phyloP scores from a whole-genome alignment of 129 eudicot genomes.

The Chrysanthemum seticuspe region DNA sequence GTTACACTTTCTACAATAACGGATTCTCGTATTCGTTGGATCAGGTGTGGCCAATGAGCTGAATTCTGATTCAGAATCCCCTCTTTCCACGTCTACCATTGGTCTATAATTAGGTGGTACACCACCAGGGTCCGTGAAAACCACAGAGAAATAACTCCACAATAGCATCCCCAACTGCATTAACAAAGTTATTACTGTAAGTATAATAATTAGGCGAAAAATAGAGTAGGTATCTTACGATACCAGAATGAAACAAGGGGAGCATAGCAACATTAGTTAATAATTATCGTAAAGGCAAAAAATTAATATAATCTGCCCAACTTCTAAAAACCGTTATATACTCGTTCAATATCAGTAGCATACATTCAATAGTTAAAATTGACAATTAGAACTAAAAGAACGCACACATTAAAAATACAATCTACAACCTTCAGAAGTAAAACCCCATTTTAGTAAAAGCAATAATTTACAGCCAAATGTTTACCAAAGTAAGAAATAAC shows the following conservation, averaged over 20 bases:
- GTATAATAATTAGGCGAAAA: neutral
- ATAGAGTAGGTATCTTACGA: constrained; percentile 7
- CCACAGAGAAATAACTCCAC: constrained; percentile 95
- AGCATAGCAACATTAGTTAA: neutral
- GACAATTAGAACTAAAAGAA: neutral
- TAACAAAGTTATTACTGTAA: neutral
- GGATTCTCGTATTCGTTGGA: constrained; percentile 47
- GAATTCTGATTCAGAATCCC: constrained; percentile 66
- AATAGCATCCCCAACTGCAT: constrained; percentile 87
- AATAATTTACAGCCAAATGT: neutral
- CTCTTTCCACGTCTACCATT: constrained; percentile 69
- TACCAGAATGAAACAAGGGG: neutral
- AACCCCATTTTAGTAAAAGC: constrained; percentile 1
- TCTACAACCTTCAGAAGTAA: neutral
- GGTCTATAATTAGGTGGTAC: constrained; percentile 91
- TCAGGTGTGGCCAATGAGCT: constrained; percentile 45
- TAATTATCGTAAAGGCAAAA: neutral
- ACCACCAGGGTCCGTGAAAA: constrained; percentile 81
- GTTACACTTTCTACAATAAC: constrained; percentile 89
- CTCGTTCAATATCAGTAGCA: neutral
- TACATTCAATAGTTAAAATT: neutral
- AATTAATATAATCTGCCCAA: neutral
- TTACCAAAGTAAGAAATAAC: constrained; percentile 45
- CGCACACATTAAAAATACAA: neutral
- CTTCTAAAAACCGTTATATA: neutral